phyloP scores from a whole-genome alignment of 164 flowering plant species.

The Paratinospora sagittata region DNA sequence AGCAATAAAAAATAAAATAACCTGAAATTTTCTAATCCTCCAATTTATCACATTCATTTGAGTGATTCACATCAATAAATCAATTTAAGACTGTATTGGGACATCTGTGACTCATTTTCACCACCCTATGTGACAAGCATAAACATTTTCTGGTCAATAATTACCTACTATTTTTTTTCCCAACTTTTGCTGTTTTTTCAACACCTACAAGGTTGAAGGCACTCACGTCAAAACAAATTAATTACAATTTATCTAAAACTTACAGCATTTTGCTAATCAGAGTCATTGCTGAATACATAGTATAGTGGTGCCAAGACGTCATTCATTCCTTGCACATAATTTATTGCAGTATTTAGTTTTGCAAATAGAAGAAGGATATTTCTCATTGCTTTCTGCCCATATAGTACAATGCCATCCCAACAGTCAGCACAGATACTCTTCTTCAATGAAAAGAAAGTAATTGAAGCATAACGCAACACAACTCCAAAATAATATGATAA shows the following conservation, averaged over 20 bases:
- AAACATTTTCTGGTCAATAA: not conserved
- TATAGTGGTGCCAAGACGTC: slow-evolving; percentile 70
- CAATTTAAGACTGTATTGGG: not conserved
- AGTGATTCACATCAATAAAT: not conserved
- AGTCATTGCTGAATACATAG: slow-evolving; percentile 51
- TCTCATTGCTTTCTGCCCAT: slow-evolving; percentile 63
- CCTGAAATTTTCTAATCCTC: not conserved
- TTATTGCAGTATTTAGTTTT: slow-evolving; percentile 63
- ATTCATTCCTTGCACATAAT: slow-evolving; percentile 83
- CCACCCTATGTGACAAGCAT: not conserved
- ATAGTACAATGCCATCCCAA: slow-evolving; percentile 8
- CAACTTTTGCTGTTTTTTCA: too few species aligned
- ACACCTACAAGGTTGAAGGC: too few species aligned
- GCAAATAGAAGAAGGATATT: slow-evolving; percentile 66
- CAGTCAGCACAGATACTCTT: not conserved
- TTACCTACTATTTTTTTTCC: too few species aligned
- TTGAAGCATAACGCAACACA: not conserved
- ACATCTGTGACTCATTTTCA: not conserved
- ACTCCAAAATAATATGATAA: not conserved
- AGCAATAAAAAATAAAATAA: too few species aligned
- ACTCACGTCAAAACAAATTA: too few species aligned
- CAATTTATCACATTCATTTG: not conserved
- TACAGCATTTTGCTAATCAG: slow-evolving; percentile 48
- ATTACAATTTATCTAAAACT: slow-evolving; percentile 15
- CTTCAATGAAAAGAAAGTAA: not conserved